Conservation (phyloP, 176 grass and related monocot genomes). For the Lolium multiflorum region DNA sequence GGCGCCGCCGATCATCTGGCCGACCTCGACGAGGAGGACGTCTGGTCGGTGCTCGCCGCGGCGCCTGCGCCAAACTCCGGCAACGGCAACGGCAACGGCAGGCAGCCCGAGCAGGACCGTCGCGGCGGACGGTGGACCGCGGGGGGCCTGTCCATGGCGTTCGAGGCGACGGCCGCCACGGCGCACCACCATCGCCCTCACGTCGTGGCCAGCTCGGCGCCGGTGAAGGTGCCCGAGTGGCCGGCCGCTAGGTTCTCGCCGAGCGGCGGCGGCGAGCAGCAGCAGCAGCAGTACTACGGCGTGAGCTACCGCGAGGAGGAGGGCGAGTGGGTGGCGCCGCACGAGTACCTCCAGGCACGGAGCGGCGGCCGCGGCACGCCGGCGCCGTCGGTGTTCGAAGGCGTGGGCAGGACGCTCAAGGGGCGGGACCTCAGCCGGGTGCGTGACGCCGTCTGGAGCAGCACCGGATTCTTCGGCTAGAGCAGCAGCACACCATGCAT, state of each 20-base stretch:
- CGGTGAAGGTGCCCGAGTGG: conserved; percentile 25
- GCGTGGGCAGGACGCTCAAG: conserved; percentile 40
- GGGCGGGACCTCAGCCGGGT: conserved; percentile 39
- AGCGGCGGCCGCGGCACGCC: conserved; percentile 9
- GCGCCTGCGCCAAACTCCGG: background rate
- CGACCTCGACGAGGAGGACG: conserved; percentile 30
- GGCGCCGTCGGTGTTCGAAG: conserved; percentile 39
- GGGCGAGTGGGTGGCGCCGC: conserved; percentile 35
- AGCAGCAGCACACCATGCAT: background rate
- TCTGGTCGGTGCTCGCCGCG: conserved; percentile 19
- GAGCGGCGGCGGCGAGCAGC: background rate
- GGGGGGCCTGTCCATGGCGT: conserved; percentile 19
- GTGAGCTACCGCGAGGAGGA: conserved; percentile 14
- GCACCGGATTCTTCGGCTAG: conserved; percentile 42
- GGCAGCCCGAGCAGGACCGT: background rate
- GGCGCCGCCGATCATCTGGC: conserved; percentile 22
- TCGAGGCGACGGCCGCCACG: background rate
- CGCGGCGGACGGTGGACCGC: conserved; percentile 10
- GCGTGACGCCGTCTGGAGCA: conserved; percentile 44
- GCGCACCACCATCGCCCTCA: background rate
- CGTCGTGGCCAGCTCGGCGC: conserved; percentile 25
- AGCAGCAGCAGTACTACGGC: conserved; percentile 16
- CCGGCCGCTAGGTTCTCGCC: background rate
- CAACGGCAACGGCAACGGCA: background rate
- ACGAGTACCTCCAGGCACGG: conserved; percentile 35